phyloP scores from a whole-genome alignment of 2,329 filamentous ascomycete genomes.

The Rutstroemia sp. region DNA sequence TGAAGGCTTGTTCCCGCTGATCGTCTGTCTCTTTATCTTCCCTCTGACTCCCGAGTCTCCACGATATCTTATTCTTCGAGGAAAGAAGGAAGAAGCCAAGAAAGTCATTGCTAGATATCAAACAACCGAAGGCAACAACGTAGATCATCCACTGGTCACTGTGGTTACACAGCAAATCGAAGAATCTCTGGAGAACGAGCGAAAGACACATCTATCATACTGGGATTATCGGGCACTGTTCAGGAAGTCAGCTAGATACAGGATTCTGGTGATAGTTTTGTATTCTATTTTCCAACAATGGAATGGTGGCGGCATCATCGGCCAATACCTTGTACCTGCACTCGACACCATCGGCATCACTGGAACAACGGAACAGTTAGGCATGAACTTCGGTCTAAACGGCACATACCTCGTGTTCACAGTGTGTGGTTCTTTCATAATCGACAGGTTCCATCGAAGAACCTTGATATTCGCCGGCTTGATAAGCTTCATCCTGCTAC shows the following conservation, averaged over 20 bases:
- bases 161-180: constrained; percentile 27
- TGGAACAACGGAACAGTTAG: constrained; percentile 13
- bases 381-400: constrained; percentile 18
- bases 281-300: constrained; percentile 31
- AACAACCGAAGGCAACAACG: constrained; percentile 33
- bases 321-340: constrained; percentile 20
- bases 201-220: constrained; percentile 27
- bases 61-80: constrained; percentile 31
- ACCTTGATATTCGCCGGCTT: constrained; percentile 39
- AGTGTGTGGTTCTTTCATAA: constrained; percentile 14
- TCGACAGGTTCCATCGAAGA: constrained; percentile 24
- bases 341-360: constrained; percentile 19
- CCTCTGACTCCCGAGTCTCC: constrained; percentile 29
- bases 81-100: constrained; percentile 30
- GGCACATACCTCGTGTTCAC: constrained; percentile 18
- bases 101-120: constrained; percentile 38
- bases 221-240: constrained; percentile 42
- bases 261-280: constrained; percentile 36
- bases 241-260: constrained; percentile 36
- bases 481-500: constrained; percentile 36
- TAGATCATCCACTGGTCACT: constrained; percentile 15
- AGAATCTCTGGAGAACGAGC: constrained; percentile 19
- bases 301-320: constrained; percentile 23
- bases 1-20: constrained; percentile 32
- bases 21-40: constrained; percentile 24